These are phyloP conservation scores for Kuraishia molischiana DNA, from an alignment of 805 yeast species.

Conservation along the genomic window DNA sequence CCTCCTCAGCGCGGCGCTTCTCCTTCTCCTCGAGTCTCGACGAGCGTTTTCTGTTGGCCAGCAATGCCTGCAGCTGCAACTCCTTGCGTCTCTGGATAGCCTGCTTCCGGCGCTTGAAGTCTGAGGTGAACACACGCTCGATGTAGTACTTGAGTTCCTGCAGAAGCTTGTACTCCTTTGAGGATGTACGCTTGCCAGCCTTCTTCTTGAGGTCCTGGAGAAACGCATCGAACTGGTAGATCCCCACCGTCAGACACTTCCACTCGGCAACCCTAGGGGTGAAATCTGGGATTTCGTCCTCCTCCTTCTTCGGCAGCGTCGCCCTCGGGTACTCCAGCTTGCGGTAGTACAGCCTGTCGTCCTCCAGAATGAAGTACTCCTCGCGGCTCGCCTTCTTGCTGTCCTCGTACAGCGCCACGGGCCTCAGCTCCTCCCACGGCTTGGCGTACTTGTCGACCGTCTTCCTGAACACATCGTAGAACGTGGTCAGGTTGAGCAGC, in stretches of 20 bases:
- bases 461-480: constrained; percentile 33
- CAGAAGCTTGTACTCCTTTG: constrained; percentile 18
- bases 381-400: constrained; percentile 7
- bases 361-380: constrained; percentile 33
- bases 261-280: constrained; percentile 23
- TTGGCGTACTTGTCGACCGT: constrained; percentile 28
- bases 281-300: constrained; percentile 12
- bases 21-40: constrained; percentile 63
- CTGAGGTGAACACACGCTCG: constrained; percentile 29
- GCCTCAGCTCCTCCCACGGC: constrained; percentile 15
- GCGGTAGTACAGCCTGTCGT: constrained; percentile 39
- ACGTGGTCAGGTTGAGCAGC: constrained; percentile 32
- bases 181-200: constrained; percentile 17
- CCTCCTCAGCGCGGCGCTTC: constrained; percentile 41
- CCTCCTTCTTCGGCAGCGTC: constrained; percentile 22
- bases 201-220: constrained; percentile 20
- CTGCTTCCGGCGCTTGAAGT: constrained; percentile 43
- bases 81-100: constrained; percentile 50
- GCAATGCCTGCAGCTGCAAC: constrained; percentile 48
- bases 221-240: constrained; percentile 29
- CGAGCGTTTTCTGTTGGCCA: constrained; percentile 66
- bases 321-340: constrained; percentile 19
- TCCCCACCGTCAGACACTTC: constrained; percentile 31
- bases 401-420: constrained; percentile 11
- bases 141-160: constrained; percentile 19